Evolutionary conservation across 2,329 filamentous ascomycete genomes (phyloP), one percentile per base, ranked within the genome.

Genomic region (Neonectria punicea): DNA sequence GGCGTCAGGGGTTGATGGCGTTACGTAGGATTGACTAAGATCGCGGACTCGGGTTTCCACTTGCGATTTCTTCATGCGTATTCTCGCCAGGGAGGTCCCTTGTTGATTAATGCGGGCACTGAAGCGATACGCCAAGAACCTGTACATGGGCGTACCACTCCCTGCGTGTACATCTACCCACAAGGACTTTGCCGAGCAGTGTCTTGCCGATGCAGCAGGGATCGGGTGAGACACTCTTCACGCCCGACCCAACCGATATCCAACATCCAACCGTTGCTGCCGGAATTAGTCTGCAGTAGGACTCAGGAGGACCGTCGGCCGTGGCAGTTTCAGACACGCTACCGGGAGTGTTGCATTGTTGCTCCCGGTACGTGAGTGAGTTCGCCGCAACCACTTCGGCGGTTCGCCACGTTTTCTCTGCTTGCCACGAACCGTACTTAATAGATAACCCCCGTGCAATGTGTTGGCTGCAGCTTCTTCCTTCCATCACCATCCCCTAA

Each of bases 381-480:
- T 5, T 25, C 43, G 43, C 43, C 43, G 43, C 18, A 25, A 46
- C 36, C 13, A 49, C 20, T n/a, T 18, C 18, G 43, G 28, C 5
- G 41, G 58, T 14, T 39, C 14, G 43, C 50, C 50, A 53, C 30
- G n/a, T n/a, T 53, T 25, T 53, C 34, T n/a, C n/a, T 39, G 11
- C 32, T 50, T 34, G 32, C 53, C 58, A 41, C 34, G 53, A n/a
- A 30, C 20, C n/a, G n/a, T 58, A 62, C 53, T 58, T 62, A 58
- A 58, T 36, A 62, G 36, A 28, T 59, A 16, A 20, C n/a, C 36
- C 51, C 43, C 46, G 30, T 58, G 59, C 43, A 54, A 32, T 39
- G 25, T 36, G 25, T 36, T 34, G 18, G 49, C 44, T 63, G 59
- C 50, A 50, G 43, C 43, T 49, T 13, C 47, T 32, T 50, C 22